phyloP scores from a whole-genome alignment of 2,329 filamentous ascomycete genomes.

The Fusarium metavorans region DNA sequence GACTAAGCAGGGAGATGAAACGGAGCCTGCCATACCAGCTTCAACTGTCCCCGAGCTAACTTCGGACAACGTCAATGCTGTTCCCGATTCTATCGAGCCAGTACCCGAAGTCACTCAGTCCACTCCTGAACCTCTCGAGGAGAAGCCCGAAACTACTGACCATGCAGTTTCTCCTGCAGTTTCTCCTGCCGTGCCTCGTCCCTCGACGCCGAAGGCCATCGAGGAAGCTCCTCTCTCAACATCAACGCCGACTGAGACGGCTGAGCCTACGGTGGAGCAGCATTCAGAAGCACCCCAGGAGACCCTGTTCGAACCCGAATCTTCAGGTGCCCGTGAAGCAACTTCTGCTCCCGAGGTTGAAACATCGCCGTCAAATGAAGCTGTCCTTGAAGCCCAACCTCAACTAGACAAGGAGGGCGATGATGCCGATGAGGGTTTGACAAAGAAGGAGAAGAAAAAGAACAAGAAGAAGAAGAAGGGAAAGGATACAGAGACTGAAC shows the following conservation, averaged over 20 bases:
- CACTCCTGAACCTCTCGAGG: background rate
- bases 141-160: background rate
- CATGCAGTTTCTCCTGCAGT: background rate
- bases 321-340: background rate
- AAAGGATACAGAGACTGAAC: background rate
- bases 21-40: background rate
- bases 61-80: background rate
- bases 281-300: background rate
- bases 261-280: background rate
- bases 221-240: background rate
- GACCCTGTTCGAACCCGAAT: background rate
- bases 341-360: background rate
- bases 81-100: background rate
- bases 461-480: slow-evolving; percentile 10
- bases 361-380: background rate
- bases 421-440: background rate
- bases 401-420: background rate
- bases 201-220: background rate
- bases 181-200: background rate
- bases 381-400: background rate
- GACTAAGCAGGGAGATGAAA: background rate
- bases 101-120: background rate
- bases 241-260: background rate
- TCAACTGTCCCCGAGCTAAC: background rate
- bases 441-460: slow-evolving; percentile 21